These are phyloP conservation scores for Xylaria sp. DNA, from an alignment of 2,329 filamentous ascomycete genomes.

Conservation along the genomic window DNA sequence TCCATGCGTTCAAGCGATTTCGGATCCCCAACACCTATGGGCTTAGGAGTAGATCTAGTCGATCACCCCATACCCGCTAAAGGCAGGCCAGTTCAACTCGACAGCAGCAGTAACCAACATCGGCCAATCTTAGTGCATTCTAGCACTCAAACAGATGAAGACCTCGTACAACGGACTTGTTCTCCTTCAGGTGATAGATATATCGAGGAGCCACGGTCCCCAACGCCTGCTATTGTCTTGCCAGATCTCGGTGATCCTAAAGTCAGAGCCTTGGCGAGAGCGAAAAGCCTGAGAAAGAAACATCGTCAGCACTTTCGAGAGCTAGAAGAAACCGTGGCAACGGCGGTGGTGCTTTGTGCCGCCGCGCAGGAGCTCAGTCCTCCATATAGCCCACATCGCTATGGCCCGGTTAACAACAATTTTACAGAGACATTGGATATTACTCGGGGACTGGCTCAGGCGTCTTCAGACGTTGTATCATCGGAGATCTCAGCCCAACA, in stretches of 20 bases:
- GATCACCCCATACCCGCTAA: conserved; percentile 1
- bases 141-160: conserved; percentile 40
- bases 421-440: conserved; percentile 27
- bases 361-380: conserved; percentile 54
- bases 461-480: conserved; percentile 35
- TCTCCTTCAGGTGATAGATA: conserved; percentile 1
- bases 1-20: not conserved
- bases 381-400: conserved; percentile 39
- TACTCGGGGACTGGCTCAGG: conserved; percentile 30
- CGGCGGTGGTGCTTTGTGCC: conserved; percentile 60
- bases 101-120: conserved; percentile 30
- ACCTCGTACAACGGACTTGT: not conserved
- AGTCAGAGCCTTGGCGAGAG: conserved; percentile 49
- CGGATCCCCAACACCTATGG: not conserved
- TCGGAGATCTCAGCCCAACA: conserved; percentile 35
- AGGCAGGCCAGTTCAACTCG: conserved; percentile 27
- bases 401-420: conserved; percentile 34
- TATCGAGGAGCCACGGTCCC: conserved; percentile 44
- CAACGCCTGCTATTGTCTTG: conserved; percentile 55
- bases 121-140: conserved; percentile 36
- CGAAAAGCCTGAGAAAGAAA: conserved; percentile 52
- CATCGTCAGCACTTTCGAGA: conserved; percentile 52
- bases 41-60: not conserved
- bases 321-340: conserved; percentile 59
- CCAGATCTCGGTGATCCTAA: conserved; percentile 49